phyloP scores from a whole-genome alignment of 2,329 filamentous ascomycete species.

The Xylariaceae sp. region DNA sequence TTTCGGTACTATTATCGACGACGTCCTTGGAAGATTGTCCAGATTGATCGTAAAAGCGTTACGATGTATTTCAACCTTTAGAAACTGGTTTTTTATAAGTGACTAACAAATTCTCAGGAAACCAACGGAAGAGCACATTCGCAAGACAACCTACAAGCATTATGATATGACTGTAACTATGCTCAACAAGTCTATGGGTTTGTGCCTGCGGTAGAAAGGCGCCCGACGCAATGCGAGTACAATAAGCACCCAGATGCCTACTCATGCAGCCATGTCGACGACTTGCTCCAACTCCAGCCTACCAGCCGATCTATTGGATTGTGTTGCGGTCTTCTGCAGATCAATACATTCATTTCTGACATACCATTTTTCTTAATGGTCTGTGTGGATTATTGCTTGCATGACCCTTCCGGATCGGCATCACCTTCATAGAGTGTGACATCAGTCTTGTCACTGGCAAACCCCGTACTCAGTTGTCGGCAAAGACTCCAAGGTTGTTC shows the following conservation, averaged over 20 bases:
- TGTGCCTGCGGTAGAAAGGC: conserved; percentile 57
- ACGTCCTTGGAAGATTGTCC: conserved; percentile 33
- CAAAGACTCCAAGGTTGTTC: conserved; percentile 11
- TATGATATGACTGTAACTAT: conserved; percentile 72
- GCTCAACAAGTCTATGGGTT: conserved; percentile 73
- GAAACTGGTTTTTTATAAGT: not conserved
- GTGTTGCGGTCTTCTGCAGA: not conserved
- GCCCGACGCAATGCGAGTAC: conserved; percentile 1
- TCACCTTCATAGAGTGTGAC: not conserved
- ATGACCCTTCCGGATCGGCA: not conserved
- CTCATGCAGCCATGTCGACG: not conserved
- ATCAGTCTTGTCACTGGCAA: conserved; percentile 7
- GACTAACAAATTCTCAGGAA: conserved; percentile 24
- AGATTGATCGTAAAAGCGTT: conserved; percentile 14
- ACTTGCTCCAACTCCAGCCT: conserved; percentile 4
- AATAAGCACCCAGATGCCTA: conserved; percentile 2
- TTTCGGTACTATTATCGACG: conserved; percentile 38
- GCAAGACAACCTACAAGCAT: conserved; percentile 52
- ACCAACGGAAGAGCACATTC: conserved; percentile 21
- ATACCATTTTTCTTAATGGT: not conserved
- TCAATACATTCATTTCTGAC: not conserved
- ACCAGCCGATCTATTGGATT: not conserved
- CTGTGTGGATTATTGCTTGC: conserved; percentile 4
- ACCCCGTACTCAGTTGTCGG: conserved; percentile 8
- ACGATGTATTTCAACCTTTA: conserved; percentile 19